Conservation (phyloP, 768 basidiomycete species). For the Calocybe indica region DNA sequence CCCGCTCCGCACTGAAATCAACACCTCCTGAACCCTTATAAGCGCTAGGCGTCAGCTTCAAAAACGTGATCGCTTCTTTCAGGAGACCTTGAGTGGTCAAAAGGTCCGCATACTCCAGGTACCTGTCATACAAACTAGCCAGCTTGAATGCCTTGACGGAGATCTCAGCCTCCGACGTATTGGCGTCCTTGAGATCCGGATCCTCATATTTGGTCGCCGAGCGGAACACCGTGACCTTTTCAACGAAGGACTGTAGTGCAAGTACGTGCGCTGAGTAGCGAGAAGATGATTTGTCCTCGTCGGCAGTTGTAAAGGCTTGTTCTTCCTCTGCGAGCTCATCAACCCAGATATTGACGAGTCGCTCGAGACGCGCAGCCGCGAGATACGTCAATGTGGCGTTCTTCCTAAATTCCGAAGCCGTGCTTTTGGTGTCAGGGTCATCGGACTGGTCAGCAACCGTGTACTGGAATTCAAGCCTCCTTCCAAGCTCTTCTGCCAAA, state of each 20-base stretch:
- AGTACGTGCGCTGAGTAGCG: slow-evolving; percentile 76
- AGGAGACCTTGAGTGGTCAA: slow-evolving; percentile 88
- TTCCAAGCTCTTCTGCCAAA: slow-evolving; percentile 90
- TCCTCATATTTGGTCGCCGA: slow-evolving; percentile 79
- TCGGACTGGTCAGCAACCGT: slow-evolving; percentile 49
- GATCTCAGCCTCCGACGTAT: slow-evolving; percentile 29
- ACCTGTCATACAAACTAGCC: slow-evolving; percentile 81
- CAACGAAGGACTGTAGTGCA: slow-evolving; percentile 89
- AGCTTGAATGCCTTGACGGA: slow-evolving; percentile 73
- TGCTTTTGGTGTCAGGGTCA: slow-evolving; percentile 31
- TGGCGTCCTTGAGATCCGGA: slow-evolving; percentile 44
- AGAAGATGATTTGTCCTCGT: slow-evolving; percentile 38
- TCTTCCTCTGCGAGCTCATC: slow-evolving; percentile 91
- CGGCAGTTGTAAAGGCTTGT: slow-evolving; percentile 34
- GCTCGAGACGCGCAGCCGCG: slow-evolving; percentile 83
- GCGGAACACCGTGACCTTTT: slow-evolving; percentile 95
- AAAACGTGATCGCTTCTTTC: slow-evolving; percentile 72
- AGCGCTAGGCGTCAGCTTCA: slow-evolving; percentile 71
- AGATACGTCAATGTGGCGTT: slow-evolving; percentile 92
- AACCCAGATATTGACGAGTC: slow-evolving; percentile 85
- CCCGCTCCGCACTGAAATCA: slow-evolving; percentile 30
- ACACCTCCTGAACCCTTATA: slow-evolving; percentile 59
- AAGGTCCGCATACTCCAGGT: slow-evolving; percentile 93
- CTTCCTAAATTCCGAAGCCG: slow-evolving; percentile 57
- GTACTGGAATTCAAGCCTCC: slow-evolving; percentile 83